Base-by-base conservation (phyloP, 345 rosid genomes). In the Gossypium ekmanianum region DNA sequence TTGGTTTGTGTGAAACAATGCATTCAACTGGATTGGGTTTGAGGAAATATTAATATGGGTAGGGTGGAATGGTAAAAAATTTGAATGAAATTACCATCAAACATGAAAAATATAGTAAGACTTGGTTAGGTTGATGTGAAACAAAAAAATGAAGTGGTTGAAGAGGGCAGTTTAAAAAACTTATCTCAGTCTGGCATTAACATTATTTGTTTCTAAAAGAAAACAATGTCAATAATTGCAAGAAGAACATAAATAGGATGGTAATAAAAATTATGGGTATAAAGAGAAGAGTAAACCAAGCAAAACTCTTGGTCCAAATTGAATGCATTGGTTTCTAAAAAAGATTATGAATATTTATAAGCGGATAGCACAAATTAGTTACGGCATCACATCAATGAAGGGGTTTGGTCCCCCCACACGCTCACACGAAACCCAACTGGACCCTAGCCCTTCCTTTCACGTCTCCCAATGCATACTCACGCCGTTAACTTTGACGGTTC, bases 401-500 rank as follows among this genome's bases (percentile, higher is more conserved):
- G 52, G 74, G 12, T 55, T 48, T 69, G 78, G 80, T 73, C 82
- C 84, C 82, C 76, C 55, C 51, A 10, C 72, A 20, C 61, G 48
- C 67, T 48, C 75, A 47, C 81, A 66, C 79, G 78, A 50, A 78
- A 80, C 47, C 81, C 62, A 57, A 56, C 68, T 50, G 80, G 85
- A 64, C 68, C 61, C 61, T 14, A 2, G 2, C 2, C 47, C 11
- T 29, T 70, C 39, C 6, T 27, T 13, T 52, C 61, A 70, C 73
- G 47, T 17, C 47, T 70, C 47, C 48, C 61, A 17, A 70, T 8
- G 72, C 55, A 4, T 9, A n/a, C 14, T 58, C 34, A 20, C 73
- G 61, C 5, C 73, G 73, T 70, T 52, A 69, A 51, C 47, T 52
- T 51, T 69, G 18, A 51, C 59, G 52, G 73, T 4, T 0, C 17